Evolutionary conservation across 768 basidiomycete species (phyloP), one percentile per base, ranked within the genome.

Genomic region (Phaeotremella skinneri): DNA sequence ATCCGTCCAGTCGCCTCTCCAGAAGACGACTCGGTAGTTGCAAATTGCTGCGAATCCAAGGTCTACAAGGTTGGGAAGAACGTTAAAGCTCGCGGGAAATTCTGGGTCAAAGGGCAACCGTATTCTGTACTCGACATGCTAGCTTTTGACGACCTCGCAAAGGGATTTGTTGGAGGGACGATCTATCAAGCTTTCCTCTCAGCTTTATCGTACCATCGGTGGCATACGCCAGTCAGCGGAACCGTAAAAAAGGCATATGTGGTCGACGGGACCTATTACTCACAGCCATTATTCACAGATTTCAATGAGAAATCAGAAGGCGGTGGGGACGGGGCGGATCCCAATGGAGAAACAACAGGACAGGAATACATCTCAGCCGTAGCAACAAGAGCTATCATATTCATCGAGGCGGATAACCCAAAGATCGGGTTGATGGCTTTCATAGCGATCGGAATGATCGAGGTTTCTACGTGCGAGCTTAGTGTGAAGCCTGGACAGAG

Each of bases 111-210:
- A 68, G 83, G 80, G 0, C 78, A 85, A 65, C 81, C 82, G 0
- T 87, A 86, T 72, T 85, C 85, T 2, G 81, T 86, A 42, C 31
- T 68, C 7, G 80, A 85, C 65, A 83, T 85, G 76, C 81, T 86
- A 26, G 66, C 79, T 47, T 68, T 78, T 37, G 80, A 84, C 59
- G 64, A 77, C 0, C 67, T 74, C 55, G 73, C 80, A 0, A 56
- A 78, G 1, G 69, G 79, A 20, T 83, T 85, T 61, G 77, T 80
- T 4, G 83, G 82, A 9, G 85, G 81, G 1, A 78, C 78, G 0
- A 62, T 79, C 32, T 79, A 79, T 71, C 85, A 86, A 64, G 84
- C 81, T 0, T 85, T 85, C 74, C 80, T 87, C 59, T 79, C 78
- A 52, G 79, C 83, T 2, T 64, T 80, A 26, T 79, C 80, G 29